Evolutionary conservation across 73 alveolate genomes (phyloP).

Genomic region (Tetrahymena thermophila): DNA sequence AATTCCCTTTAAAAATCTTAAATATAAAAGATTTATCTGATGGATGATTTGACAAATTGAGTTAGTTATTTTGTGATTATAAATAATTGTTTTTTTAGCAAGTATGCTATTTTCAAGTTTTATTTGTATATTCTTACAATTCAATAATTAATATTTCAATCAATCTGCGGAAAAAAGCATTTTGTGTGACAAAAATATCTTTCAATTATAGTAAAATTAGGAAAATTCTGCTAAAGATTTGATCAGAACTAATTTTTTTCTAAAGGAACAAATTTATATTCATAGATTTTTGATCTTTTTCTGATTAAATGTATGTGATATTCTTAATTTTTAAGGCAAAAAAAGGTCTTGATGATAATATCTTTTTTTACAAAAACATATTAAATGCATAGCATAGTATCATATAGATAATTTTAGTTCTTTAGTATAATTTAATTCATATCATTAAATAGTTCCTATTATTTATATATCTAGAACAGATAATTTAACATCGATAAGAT

Average conservation of each 20-base stretch:
- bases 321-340: too few relatives aligned
- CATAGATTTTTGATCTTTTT: background rate
- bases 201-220: background rate
- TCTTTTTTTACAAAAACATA: background rate
- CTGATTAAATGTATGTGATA: background rate
- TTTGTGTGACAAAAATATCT: background rate
- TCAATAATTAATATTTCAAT: too few relatives aligned
- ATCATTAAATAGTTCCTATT: background rate
- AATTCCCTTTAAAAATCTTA: background rate
- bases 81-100: too few relatives aligned
- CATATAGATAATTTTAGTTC: background rate
- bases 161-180: background rate
- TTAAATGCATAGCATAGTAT: background rate
- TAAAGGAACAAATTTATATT: too few relatives aligned
- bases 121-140: background rate
- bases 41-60: background rate
- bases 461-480: background rate
- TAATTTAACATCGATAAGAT: background rate
- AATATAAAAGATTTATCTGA: background rate
- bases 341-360: background rate
- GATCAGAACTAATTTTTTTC: background rate
- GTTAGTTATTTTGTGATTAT: background rate
- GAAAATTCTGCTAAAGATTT: background rate
- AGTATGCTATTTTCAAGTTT: background rate
- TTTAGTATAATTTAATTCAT: background rate